These are phyloP conservation scores for Aspergillus carlsbadensis DNA, from an alignment of 495 filamentous ascomycete species.

Conservation along the genomic window DNA sequence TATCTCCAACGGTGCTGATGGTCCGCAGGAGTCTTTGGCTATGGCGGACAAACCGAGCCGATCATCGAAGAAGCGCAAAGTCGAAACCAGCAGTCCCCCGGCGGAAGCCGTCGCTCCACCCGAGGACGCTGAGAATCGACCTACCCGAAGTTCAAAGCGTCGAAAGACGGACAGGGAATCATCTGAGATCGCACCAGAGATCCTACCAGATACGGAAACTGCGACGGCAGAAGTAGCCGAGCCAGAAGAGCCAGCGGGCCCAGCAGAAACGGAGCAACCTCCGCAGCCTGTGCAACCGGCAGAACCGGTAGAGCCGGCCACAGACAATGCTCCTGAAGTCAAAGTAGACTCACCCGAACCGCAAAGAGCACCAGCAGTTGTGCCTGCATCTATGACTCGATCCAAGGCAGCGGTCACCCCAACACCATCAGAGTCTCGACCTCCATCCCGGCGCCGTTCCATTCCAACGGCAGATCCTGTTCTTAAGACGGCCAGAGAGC, in stretches of 20 bases:
- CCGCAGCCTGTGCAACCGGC: conserved; percentile 28
- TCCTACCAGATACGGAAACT: conserved; percentile 15
- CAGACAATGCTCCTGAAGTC: conserved; percentile 1
- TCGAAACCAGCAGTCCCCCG: conserved; percentile 21
- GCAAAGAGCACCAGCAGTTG: conserved; percentile 24
- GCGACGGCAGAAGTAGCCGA: conserved; percentile 18
- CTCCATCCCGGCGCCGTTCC: conserved; percentile 46
- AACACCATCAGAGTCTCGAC: conserved; percentile 38
- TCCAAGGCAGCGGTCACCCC: conserved; percentile 24
- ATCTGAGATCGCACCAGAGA: conserved; percentile 16
- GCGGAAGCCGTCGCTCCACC: conserved; percentile 17
- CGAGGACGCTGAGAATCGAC: conserved; percentile 16
- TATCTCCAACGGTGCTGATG: conserved; percentile 14
- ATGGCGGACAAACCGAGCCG: conserved; percentile 20
- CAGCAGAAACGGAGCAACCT: conserved; percentile 27
- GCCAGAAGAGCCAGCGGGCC: no score
- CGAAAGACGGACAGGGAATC: conserved; percentile 24
- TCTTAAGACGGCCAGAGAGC: conserved; percentile 32
- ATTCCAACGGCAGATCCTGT: conserved; percentile 36
- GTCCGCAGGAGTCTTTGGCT: conserved; percentile 16
- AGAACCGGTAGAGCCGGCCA: conserved; percentile 7
- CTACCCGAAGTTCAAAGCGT: conserved; percentile 25
- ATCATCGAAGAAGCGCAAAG: conserved; percentile 32
- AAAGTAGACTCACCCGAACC: conserved; percentile 17
- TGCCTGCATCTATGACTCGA: conserved; percentile 7